Conservation (phyloP, 768 basidiomycete species). For the Collybia mongolica region DNA sequence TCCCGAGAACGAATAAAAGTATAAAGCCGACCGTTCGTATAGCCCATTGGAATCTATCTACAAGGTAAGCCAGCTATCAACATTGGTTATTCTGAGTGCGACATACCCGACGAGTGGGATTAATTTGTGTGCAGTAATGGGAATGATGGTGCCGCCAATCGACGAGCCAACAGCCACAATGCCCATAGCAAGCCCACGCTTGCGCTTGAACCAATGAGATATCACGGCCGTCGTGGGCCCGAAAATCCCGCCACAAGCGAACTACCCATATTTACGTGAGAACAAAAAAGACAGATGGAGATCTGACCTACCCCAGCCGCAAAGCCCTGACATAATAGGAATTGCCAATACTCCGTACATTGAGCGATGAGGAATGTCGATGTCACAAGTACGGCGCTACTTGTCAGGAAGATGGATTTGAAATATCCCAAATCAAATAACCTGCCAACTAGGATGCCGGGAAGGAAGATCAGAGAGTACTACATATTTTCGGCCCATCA, state of each 20-base stretch:
- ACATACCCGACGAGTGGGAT: conserved; percentile 44
- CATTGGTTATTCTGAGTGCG: not conserved
- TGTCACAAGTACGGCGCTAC: not conserved
- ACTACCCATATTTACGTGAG: not conserved
- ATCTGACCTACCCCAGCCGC: not conserved
- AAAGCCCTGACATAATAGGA: conserved; percentile 1
- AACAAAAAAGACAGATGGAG: not conserved
- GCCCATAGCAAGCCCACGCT: conserved; percentile 51
- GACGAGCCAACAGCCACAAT: conserved; percentile 65
- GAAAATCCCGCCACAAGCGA: conserved; percentile 4
- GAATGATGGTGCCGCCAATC: conserved; percentile 66
- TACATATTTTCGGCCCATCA: conserved; percentile 19
- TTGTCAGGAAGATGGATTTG: not conserved
- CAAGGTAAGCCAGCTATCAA: not conserved
- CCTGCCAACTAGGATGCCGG: conserved; percentile 61
- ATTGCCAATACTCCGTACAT: conserved; percentile 4
- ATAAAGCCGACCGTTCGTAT: conserved; percentile 71
- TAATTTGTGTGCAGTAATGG: conserved; percentile 57
- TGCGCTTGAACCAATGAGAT: conserved; percentile 1
- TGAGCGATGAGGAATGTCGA: conserved; percentile 2
- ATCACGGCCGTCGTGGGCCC: not conserved
- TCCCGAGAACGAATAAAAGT: conserved; percentile 46
- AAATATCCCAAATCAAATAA: conserved; percentile 1
- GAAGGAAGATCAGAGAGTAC: conserved; percentile 64
- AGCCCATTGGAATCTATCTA: conserved; percentile 73